Evolutionary conservation across 768 basidiomycete species (phyloP).

Genomic region (Auriculariales sp.): DNA sequence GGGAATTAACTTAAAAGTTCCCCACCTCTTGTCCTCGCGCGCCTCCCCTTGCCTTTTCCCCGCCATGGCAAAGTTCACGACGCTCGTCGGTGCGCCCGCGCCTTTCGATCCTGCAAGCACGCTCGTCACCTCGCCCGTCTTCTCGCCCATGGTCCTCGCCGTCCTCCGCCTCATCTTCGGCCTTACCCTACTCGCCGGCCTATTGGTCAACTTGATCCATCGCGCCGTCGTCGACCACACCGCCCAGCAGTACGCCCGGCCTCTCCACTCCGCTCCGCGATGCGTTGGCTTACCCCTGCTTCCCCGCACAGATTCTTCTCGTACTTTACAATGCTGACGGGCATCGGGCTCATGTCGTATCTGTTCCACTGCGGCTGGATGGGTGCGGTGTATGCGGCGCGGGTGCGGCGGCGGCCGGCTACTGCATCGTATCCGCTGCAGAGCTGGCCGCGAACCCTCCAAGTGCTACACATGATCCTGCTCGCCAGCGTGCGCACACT

Average conservation of each 20-base stretch:
- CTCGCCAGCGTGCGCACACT: slow-evolving; percentile 35
- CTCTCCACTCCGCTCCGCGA: background rate
- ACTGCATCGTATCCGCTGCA: slow-evolving; percentile 37
- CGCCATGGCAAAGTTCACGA: background rate
- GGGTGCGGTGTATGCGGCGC: slow-evolving; percentile 26
- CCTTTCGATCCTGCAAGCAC: slow-evolving; percentile 26
- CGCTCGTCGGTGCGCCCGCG: slow-evolving; percentile 18
- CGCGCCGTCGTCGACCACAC: slow-evolving; percentile 15
- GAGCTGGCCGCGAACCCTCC: slow-evolving; percentile 38
- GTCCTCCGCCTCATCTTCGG: slow-evolving; percentile 32
- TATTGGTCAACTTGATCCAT: slow-evolving; percentile 25
- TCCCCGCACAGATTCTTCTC: slow-evolving; percentile 33
- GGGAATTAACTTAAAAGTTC: no score
- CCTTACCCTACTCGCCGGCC: slow-evolving; percentile 31
- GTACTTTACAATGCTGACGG: slow-evolving; percentile 52
- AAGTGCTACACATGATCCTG: slow-evolving; percentile 41
- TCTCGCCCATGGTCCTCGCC: slow-evolving; percentile 31
- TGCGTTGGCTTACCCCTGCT: slow-evolving; percentile 1
- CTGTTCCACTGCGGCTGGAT: slow-evolving; percentile 45
- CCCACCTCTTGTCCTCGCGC: no score
- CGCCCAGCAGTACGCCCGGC: no score
- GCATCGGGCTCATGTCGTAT: slow-evolving; percentile 47
- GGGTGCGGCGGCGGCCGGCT: slow-evolving; percentile 7
- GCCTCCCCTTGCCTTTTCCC: background rate
- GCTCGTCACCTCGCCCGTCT: slow-evolving; percentile 35